Evolutionary conservation across 73 alveolate species (phyloP), one percentile per base, ranked within the genome.

Genomic region (Paramecium sexaurelia): DNA sequence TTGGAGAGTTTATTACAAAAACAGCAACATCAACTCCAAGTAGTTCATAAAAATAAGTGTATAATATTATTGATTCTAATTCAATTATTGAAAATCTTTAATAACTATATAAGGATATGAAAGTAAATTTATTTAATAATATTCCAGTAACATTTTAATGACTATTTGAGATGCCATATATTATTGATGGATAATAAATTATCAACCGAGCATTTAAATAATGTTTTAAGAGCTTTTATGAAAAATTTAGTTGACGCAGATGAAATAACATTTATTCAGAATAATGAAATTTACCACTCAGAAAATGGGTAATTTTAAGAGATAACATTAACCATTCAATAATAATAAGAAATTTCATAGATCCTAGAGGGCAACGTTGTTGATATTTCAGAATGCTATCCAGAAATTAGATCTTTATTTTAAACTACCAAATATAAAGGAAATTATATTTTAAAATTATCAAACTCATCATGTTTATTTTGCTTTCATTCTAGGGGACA

Each of bases 181-280:
- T 22, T 27, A 27, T 32, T 69, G 6, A 69, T 69, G 85, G 85
- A 69, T 69, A 56, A 22, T 6, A 69, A 69, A 17, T 35, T 69
- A 10, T 27, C 85, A 11, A 15, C 26, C 5, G 55, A 69, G 33
- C 24, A 69, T 32, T 47, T 69, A 32, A 20, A 17, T 69, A 35
- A 35, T 17, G 85, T 69, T 13, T 17, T 69, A 17, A 35, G 36
- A 32, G 36, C 33, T 2, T 69, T 69, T 22, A 35, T 69, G 29
- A 69, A 69, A 69, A 69, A 69, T 15, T 27, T 69, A 17, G 56
- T 69, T 4, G 85, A 69, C 27, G 85, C 56, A 15, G 85, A 69
- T 69, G 57, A 69, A 27, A 17, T 69, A 8, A 32, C 85, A 27
- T 69, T 69, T 22, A 24, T 69, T 17, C 6, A 69, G 3, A 35